phyloP scores from a whole-genome alignment of 257 asterid genomes.

The Jaltomata sinuosa region DNA sequence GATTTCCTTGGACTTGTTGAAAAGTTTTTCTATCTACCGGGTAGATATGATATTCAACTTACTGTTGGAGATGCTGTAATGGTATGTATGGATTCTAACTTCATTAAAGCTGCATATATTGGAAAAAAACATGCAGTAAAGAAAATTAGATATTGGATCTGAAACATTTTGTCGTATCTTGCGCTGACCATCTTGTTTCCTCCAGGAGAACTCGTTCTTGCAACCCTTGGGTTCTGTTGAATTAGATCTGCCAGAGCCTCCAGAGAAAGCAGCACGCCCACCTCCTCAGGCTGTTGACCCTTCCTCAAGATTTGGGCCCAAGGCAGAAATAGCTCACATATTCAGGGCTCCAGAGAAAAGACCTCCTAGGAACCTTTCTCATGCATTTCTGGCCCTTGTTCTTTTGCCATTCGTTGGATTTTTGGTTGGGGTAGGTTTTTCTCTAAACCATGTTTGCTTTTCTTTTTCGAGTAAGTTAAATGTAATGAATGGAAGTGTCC shows the following conservation, averaged over 20 bases:
- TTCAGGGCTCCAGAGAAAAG: constrained; percentile 85
- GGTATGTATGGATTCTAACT: constrained; percentile 36
- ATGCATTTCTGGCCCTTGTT: constrained; percentile 71
- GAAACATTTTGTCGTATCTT: not conserved
- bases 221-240: constrained; percentile 66
- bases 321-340: constrained; percentile 82
- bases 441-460: not conserved
- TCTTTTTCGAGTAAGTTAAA: not conserved
- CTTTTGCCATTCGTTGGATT: constrained; percentile 72
- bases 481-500: not conserved
- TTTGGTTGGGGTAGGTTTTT: constrained; percentile 68
- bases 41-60: constrained; percentile 76
- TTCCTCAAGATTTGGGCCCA: constrained; percentile 75
- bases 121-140: not conserved
- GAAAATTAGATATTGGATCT: not conserved
- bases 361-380: constrained; percentile 75
- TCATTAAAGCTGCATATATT: constrained; percentile 1
- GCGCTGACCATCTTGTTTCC: not conserved
- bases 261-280: constrained; percentile 88
- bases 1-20: constrained; percentile 97
- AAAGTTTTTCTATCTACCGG: constrained; percentile 80
- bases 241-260: constrained; percentile 83
- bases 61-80: constrained; percentile 84
- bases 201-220: constrained; percentile 93
- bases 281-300: constrained; percentile 74